Conservation (phyloP, 2,329 filamentous ascomycete genomes). For the Aspergillus versicolor region DNA sequence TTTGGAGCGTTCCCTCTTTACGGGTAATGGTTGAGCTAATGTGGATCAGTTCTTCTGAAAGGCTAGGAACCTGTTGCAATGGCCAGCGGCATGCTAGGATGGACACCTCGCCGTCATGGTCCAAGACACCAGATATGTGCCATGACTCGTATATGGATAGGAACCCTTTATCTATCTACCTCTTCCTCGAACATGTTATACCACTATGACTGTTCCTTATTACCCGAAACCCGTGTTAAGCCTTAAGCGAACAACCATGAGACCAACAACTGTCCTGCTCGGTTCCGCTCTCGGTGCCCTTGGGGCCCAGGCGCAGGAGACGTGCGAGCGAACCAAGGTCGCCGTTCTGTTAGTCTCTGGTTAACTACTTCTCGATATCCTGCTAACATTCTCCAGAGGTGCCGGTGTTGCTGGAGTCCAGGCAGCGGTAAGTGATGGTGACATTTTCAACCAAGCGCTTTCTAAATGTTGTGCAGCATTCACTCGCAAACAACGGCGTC, state of each 20-base stretch:
- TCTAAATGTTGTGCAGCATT: not conserved
- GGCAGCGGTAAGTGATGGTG: conserved; percentile 49
- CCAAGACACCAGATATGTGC: too few species aligned
- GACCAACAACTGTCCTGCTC: not conserved
- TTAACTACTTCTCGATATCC: not conserved
- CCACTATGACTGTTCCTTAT: too few species aligned
- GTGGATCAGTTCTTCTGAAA: too few species aligned
- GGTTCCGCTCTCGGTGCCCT: not conserved
- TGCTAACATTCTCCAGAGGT: conserved; percentile 35
- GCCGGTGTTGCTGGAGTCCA: conserved; percentile 64
- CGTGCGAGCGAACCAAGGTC: not conserved
- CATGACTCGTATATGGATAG: too few species aligned
- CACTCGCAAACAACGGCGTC: not conserved
- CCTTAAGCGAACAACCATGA: not conserved
- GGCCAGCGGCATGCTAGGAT: too few species aligned
- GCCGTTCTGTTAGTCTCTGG: not conserved
- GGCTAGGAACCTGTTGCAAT: too few species aligned
- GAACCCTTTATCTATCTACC: too few species aligned
- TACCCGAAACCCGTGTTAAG: too few species aligned
- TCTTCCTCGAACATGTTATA: too few species aligned
- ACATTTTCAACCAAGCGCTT: not conserved
- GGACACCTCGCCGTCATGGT: too few species aligned
- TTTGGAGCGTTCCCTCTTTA: too few species aligned
- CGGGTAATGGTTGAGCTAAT: too few species aligned
- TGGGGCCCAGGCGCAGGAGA: not conserved